These are phyloP conservation scores for Fusarium siculi DNA, from an alignment of 2,329 filamentous ascomycete species.

Conservation along the genomic window DNA sequence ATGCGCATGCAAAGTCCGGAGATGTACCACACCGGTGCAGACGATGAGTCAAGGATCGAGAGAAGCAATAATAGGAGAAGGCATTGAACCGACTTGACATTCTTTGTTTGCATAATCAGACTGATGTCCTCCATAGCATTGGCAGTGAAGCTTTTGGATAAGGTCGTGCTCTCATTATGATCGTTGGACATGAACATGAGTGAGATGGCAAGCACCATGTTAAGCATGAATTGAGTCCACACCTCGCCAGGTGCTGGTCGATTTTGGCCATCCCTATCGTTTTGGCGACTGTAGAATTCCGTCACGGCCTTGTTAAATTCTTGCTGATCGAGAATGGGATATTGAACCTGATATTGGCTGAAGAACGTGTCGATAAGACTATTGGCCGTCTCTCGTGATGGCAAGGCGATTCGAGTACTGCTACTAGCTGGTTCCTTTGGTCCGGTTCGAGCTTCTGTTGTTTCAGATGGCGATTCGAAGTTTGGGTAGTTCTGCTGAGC, in stretches of 20 bases:
- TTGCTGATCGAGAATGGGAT: conserved; percentile 4
- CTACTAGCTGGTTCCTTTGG: background rate
- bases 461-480: background rate
- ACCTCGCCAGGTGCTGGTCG: background rate
- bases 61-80: background rate
- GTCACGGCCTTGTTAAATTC: background rate
- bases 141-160: conserved; percentile 4
- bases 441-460: background rate
- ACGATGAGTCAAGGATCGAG: conserved; percentile 1
- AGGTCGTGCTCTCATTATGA: background rate
- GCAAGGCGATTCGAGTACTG: background rate
- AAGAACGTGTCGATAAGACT: conserved; percentile 3
- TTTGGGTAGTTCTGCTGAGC: conserved; percentile 12
- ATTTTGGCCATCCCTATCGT: background rate
- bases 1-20: conserved; percentile 15
- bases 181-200: conserved; percentile 3
- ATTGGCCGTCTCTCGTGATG: background rate
- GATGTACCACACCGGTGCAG: conserved; percentile 18
- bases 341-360: conserved; percentile 11
- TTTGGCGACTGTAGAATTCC: background rate
- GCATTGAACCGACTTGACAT: conserved; percentile 9
- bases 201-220: conserved; percentile 14
- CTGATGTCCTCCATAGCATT: conserved; percentile 2
- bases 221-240: conserved; percentile 9
- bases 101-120: conserved; percentile 15